phyloP scores from a whole-genome alignment of 2,329 filamentous ascomycete species.

The Pestalotiopsis sp. region DNA sequence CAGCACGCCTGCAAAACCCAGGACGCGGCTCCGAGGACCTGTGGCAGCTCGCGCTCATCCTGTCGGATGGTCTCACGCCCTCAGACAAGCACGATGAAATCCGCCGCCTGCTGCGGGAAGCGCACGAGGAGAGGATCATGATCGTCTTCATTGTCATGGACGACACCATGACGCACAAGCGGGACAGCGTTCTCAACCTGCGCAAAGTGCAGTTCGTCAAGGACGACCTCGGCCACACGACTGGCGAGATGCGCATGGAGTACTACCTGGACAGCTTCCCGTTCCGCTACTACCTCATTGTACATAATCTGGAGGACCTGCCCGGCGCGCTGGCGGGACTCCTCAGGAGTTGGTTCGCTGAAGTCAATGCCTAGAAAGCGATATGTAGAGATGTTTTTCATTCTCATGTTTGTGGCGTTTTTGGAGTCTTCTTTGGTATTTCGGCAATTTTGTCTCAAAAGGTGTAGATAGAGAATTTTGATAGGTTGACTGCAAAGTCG shows the following conservation, averaged over 20 bases:
- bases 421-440: neutral
- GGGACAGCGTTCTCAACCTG: constrained; percentile 78
- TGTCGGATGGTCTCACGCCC: constrained; percentile 92
- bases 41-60: constrained; percentile 92
- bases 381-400: neutral
- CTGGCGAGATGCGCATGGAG: constrained; percentile 74
- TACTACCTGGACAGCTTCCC: constrained; percentile 95
- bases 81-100: constrained; percentile 79
- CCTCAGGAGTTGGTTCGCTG: constrained; percentile 93
- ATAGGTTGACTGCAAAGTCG: neutral
- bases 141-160: constrained; percentile 98
- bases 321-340: constrained; percentile 85
- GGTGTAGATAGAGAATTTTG: neutral
- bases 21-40: constrained; percentile 66
- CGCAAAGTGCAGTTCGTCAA: constrained; percentile 83
- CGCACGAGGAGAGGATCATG: constrained; percentile 94
- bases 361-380: constrained; percentile 49
- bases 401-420: neutral
- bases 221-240: constrained; percentile 56
- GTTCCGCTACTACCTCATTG: constrained; percentile 95
- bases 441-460: neutral
- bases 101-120: constrained; percentile 79
- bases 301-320: constrained; percentile 88
- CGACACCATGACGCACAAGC: constrained; percentile 49
- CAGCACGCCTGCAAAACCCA: constrained; percentile 66